Base-by-base conservation (phyloP, 768 basidiomycete species). In the Flagelloscypha sp. region DNA sequence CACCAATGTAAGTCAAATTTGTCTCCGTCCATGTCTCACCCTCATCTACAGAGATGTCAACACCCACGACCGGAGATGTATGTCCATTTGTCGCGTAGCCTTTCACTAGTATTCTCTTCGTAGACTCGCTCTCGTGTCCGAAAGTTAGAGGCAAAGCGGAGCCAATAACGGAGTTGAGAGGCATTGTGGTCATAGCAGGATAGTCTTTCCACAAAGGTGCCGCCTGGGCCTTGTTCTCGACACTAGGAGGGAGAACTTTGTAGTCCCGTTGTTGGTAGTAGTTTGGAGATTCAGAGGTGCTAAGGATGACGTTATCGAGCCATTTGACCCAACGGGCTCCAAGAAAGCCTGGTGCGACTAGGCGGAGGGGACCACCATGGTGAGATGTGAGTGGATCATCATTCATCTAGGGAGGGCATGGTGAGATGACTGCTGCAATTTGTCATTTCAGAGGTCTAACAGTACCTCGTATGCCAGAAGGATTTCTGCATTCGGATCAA, bases 301-400 rank as follows among this genome's bases (percentile, higher is more conserved):
- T 70, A 38, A 82, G 48, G 18, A 63, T 56, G 46, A 83, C 74
- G 1, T 61, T 71, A 46, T 80, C 76, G 0, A 81, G 60, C 81
- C 82, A 84, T 61, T 84, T 83, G 6, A 82, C 79, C 77, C 79
- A 81, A 8, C 81, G 71, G 20, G 77, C 81, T 5, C 81, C 81
- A 11, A 73, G 61, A 45, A 67, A 71, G 3, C 82, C 81, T 0
- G 82, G 82, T 1, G 76, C 75, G 25, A 83, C 70, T 6, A 79
- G 54, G n/a, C 81, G 74, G 17, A 84, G 45, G 3, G 80, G 80
- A 5, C 68, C 78, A 1, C 81, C 81, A 30, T 77, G 79, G 36
- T 76, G 72, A 1, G 78, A 57, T 10, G 68, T 63, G 12, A 83
- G 56, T 0, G 67, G 59, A 38, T 72, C 68, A 20, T 62, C 70